Evolutionary conservation across 345 rosid genomes (phyloP).

Genomic region (Linum lewisii): DNA sequence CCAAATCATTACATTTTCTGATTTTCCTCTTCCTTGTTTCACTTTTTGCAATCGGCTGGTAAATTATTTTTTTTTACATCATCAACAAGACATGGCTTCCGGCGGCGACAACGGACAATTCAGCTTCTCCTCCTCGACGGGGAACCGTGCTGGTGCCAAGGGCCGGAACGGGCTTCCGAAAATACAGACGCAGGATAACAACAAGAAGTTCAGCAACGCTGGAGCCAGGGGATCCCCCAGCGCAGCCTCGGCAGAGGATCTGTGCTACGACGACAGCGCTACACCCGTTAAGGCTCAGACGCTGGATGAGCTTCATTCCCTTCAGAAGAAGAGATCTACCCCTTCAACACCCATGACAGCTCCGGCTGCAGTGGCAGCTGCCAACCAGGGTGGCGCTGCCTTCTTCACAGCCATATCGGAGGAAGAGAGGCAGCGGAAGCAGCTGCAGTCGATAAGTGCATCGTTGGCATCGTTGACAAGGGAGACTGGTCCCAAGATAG

Average conservation of each 20-base stretch:
- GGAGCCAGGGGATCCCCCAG: background rate
- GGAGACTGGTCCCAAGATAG: slow-evolving; percentile 83
- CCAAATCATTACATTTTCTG: too few relatives aligned
- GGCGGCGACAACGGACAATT: slow-evolving; percentile 14
- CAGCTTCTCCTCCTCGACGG: slow-evolving; percentile 1
- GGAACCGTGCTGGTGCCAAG: slow-evolving; percentile 17
- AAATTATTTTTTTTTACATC: too few relatives aligned
- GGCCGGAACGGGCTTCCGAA: slow-evolving; percentile 28
- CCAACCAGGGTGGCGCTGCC: background rate
- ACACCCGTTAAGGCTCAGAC: slow-evolving; percentile 78
- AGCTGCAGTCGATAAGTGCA: slow-evolving; percentile 97
- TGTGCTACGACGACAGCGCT: slow-evolving; percentile 63
- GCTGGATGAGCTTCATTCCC: slow-evolving; percentile 86
- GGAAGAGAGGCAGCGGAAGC: slow-evolving; percentile 69
- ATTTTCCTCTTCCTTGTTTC: too few relatives aligned
- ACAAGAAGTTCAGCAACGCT: slow-evolving; percentile 17
- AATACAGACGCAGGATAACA: slow-evolving; percentile 36
- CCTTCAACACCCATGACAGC: slow-evolving; percentile 67
- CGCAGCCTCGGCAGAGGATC: background rate
- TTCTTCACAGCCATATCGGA: slow-evolving; percentile 44
- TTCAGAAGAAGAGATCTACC: slow-evolving; percentile 78
- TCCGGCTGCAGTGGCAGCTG: background rate
- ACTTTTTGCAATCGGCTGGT: too few relatives aligned
- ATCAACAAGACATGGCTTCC: slow-evolving; percentile 38
- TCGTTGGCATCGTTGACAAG: slow-evolving; percentile 87